phyloP scores from a whole-genome alignment of 2,329 filamentous ascomycete genomes.

The Corinectria fuckeliana region DNA sequence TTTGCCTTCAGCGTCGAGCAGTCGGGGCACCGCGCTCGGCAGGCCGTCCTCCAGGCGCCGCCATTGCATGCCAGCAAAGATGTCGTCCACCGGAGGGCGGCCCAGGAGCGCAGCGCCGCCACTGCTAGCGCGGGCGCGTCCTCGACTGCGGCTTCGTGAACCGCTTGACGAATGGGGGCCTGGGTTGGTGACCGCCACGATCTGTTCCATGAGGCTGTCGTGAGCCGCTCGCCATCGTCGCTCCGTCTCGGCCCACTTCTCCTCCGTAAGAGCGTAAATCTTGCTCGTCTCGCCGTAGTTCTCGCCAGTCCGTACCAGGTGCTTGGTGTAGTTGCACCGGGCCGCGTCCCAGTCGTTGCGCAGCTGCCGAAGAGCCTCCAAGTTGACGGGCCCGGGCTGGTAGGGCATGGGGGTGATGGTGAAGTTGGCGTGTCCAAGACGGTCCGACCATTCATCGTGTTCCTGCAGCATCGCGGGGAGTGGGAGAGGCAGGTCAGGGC shows the following conservation, averaged over 20 bases:
- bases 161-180: conserved; percentile 34
- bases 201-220: conserved; percentile 65
- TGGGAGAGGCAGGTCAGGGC: conserved; percentile 60
- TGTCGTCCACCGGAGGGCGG: conserved; percentile 45
- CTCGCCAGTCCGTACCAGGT: conserved; percentile 85
- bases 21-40: conserved; percentile 70
- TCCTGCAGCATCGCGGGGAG: conserved; percentile 72
- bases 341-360: conserved; percentile 84
- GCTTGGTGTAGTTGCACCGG: conserved; percentile 85
- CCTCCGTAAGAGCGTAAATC: conserved; percentile 82
- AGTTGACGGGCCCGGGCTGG: conserved; percentile 65
- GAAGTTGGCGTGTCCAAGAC: conserved; percentile 92
- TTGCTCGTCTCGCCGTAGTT: conserved; percentile 91
- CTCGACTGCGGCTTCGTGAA: conserved; percentile 48
- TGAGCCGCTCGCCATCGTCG: conserved; percentile 74
- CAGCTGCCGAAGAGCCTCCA: conserved; percentile 65
- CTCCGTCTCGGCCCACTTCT: conserved; percentile 88
- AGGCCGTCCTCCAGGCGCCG: conserved; percentile 60
- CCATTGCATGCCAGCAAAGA: conserved; percentile 52
- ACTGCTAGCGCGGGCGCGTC: conserved; percentile 49
- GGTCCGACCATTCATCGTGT: conserved; percentile 82
- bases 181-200: conserved; percentile 47
- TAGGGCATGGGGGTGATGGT: conserved; percentile 86
- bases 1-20: conserved; percentile 78
- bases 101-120: conserved; percentile 49